Evolutionary conservation across 1,284 basidiomycete species (phyloP).

Genomic region (Sphagnurus paluster): DNA sequence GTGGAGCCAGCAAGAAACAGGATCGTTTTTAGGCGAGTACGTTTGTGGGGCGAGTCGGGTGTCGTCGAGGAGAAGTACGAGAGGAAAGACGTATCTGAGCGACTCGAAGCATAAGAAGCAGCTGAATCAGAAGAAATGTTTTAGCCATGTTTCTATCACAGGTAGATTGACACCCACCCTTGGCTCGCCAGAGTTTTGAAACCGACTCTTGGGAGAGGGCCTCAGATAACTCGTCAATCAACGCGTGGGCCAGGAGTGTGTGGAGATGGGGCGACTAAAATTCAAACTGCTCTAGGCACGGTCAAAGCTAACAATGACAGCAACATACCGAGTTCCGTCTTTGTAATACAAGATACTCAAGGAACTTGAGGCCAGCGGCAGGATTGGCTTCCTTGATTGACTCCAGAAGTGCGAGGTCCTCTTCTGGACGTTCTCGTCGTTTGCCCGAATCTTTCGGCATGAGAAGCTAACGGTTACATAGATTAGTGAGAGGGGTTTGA

Average conservation of each 20-base stretch:
- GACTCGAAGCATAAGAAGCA: constrained; percentile 50
- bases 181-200: constrained; percentile 70
- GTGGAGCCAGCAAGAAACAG: constrained; percentile 78
- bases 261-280: constrained; percentile 58
- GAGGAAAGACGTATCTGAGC: constrained; percentile 46
- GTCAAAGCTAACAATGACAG: no score
- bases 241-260: constrained; percentile 55
- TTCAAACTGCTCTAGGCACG: neutral
- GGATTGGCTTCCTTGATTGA: constrained; percentile 58
- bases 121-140: constrained; percentile 36
- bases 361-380: constrained; percentile 63
- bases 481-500: neutral
- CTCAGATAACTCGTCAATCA: constrained; percentile 54
- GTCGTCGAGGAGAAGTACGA: constrained; percentile 67
- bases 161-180: constrained; percentile 41
- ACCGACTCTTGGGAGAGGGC: constrained; percentile 49
- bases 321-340: constrained; percentile 58
- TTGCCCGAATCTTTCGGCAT: constrained; percentile 51
- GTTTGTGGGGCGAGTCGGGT: constrained; percentile 74
- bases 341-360: constrained; percentile 80
- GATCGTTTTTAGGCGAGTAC: constrained; percentile 70
- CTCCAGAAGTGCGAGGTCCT: constrained; percentile 57
- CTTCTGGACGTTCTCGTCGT: constrained; percentile 49
- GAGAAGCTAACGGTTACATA: constrained; percentile 49
- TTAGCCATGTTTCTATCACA: no score